Base-by-base conservation (phyloP, 2,329 filamentous ascomycete genomes). In the Botryotinia calthae region DNA sequence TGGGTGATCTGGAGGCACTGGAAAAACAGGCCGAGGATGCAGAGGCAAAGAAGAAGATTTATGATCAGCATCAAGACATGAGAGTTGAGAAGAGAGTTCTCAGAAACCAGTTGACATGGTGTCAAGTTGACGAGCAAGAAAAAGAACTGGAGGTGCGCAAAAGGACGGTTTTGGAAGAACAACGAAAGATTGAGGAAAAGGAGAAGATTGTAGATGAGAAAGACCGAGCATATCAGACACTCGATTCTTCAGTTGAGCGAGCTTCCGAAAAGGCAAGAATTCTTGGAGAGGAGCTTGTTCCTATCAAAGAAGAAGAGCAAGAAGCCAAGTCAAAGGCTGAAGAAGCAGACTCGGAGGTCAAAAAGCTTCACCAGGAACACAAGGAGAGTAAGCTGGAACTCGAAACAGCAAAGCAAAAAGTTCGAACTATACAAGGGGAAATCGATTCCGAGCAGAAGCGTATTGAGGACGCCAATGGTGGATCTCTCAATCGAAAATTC, bases 61-160 rank as follows among this genome's bases (percentile, higher is more conserved):
- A 91, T 0, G 87, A 91, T 71, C 89, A 90, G 74, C 90, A 93
- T 71, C 85, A 90, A 64, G 86, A 86, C 22, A 86, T 97, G 77
- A 87, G 89, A 51, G 84, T 86, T 31, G 89, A 88, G 73, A 86
- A 89, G 64, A 85, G 85, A 48, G 85, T 88, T 37, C 84, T 92
- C 62, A 83, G 86, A 61, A 85, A 87, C 28, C 91, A 97, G 82
- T 85, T 93, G 75, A 90, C 92, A n/a, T 99, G 96, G 96, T 88
- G 90, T 37, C 93, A 97, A 79, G 94, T 98, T 1, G 88, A 90
- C 66, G 90, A 93, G 72, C 87, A 93, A 81, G 95, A 98, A 81
- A 83, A 81, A 51, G 79, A 82, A 4, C 79, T 90, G 0, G 80
- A 82, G 65, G 80, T 81, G 73, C 80, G 88, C 1, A 81, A 84